Evolutionary conservation across 2,329 filamentous ascomycete species (phyloP).

Genomic region (Colletotrichum sp.): DNA sequence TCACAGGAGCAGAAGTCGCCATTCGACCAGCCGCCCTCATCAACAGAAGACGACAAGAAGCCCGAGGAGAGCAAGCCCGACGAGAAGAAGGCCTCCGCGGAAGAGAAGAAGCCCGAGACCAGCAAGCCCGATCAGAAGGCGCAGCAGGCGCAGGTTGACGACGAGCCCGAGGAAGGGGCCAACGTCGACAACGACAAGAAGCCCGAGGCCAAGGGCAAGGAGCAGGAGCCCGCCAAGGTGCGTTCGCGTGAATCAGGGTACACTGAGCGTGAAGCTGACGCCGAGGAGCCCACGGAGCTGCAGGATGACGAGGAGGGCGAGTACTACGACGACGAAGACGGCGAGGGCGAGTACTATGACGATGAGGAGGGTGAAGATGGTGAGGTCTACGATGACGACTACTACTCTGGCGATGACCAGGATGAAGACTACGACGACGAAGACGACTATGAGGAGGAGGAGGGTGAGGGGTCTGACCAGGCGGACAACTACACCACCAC

Average conservation of each 20-base stretch:
- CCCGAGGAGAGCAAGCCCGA: neutral
- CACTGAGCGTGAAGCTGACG: neutral
- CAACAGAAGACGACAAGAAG: neutral
- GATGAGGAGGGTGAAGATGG: slow-evolving; percentile 5
- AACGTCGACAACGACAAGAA: neutral
- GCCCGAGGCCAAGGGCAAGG: slow-evolving; percentile 19
- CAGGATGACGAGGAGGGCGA: slow-evolving; percentile 9
- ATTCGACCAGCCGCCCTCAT: neutral
- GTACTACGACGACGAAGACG: slow-evolving; percentile 17
- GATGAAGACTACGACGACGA: slow-evolving; percentile 25
- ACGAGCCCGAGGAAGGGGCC: neutral
- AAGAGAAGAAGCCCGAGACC: neutral
- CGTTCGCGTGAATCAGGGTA: neutral
- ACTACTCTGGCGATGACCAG: slow-evolving; percentile 20
- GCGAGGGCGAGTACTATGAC: neutral
- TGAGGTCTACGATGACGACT: slow-evolving; percentile 18
- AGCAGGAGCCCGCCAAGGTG: slow-evolving; percentile 3
- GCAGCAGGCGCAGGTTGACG: slow-evolving; percentile 15
- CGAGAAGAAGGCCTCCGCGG: neutral
- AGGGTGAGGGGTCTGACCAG: slow-evolving; percentile 7
- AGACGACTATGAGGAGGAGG: slow-evolving; percentile 23
- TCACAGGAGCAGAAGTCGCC: neutral
- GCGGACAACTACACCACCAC: slow-evolving; percentile 13
- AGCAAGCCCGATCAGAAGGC: neutral
- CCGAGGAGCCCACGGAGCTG: slow-evolving; percentile 7